A percentile compares a stretch with the other conserved stretches of the same genome.
Evolutionary conservation across 352 stramenopile species (phyloP).

Genomic region (Globisporangium splendens): DNA sequence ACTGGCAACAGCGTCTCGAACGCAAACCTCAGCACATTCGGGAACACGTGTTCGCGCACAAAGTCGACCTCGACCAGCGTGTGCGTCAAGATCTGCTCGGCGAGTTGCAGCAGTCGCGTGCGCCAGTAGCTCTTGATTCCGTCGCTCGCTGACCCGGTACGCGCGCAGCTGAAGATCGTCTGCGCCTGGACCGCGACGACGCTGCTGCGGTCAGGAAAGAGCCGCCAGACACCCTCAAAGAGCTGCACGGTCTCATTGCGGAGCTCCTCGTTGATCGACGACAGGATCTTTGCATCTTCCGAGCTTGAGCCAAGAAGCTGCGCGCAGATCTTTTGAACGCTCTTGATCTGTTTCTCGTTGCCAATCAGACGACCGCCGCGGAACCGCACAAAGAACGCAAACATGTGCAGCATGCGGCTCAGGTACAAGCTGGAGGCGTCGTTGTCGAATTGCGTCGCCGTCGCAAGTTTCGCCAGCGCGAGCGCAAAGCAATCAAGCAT

Average conservation of each 20-base stretch:
- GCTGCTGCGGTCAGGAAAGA: conserved; percentile 42
- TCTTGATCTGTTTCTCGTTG: conserved; percentile 23
- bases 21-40: conserved; percentile 48
- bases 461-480: conserved; percentile 50
- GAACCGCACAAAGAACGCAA: conserved; percentile 54
- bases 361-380: conserved; percentile 51
- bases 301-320: conserved; percentile 25
- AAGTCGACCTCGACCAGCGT: conserved; percentile 46
- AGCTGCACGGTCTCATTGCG: conserved; percentile 42
- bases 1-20: conserved; percentile 38
- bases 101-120: conserved; percentile 44
- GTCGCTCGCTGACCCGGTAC: conserved; percentile 5
- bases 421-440: conserved; percentile 63
- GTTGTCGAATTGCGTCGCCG: conserved; percentile 22
- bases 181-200: conserved; percentile 37
- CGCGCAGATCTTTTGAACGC: conserved; percentile 41
- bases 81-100: conserved; percentile 49
- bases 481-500: conserved; percentile 68
- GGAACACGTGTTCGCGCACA: conserved; percentile 51
- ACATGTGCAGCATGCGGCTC: conserved; percentile 54
- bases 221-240: conserved; percentile 63
- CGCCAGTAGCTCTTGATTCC: conserved; percentile 41
- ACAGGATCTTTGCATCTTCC: conserved; percentile 35
- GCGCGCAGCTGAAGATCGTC: conserved; percentile 33
- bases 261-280: conserved; percentile 29